Conservation (phyloP, 2,329 filamentous ascomycete genomes). For the Leptographium lundbergii region DNA sequence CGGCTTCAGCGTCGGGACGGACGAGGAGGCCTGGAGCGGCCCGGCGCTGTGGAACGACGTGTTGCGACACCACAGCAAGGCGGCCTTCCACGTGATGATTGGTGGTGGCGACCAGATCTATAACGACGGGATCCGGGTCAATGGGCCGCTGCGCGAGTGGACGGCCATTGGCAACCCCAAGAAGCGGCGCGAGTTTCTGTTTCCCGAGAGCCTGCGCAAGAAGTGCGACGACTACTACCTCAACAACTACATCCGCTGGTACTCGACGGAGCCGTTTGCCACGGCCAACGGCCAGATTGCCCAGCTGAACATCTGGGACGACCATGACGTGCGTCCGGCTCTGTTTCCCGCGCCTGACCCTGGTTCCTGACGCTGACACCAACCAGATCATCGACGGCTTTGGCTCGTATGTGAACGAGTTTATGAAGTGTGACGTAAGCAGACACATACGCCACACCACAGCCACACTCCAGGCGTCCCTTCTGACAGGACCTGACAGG, state of each 20-base stretch:
- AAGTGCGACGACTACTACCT: conserved; percentile 87
- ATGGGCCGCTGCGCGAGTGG: conserved; percentile 73
- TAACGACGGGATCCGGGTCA: conserved; percentile 81
- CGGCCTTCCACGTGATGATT: conserved; percentile 91
- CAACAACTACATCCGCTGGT: conserved; percentile 72
- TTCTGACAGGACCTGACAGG: conserved; percentile 26
- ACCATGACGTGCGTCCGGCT: conserved; percentile 57
- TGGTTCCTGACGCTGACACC: conserved; percentile 6
- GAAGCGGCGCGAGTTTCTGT: conserved; percentile 66
- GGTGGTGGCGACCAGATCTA: conserved; percentile 95
- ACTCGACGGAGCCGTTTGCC: conserved; percentile 66
- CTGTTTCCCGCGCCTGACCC: conserved; percentile 12
- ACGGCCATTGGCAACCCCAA: conserved; percentile 70
- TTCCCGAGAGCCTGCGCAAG: conserved; percentile 64
- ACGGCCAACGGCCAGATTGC: conserved; percentile 82
- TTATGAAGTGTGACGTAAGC: conserved; percentile 59
- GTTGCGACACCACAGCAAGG: conserved; percentile 61
- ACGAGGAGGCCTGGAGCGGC: conserved; percentile 76
- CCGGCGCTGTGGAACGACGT: conserved; percentile 95
- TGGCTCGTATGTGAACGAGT: conserved; percentile 84
- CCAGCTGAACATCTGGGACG: conserved; percentile 96
- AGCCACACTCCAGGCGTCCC: not conserved
- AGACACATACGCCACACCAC: not conserved
- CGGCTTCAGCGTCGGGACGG: conserved; percentile 81
- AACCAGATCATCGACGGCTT: conserved; percentile 75